Conservation (phyloP, 352 stramenopile species). For the Phytophthora litchii region DNA sequence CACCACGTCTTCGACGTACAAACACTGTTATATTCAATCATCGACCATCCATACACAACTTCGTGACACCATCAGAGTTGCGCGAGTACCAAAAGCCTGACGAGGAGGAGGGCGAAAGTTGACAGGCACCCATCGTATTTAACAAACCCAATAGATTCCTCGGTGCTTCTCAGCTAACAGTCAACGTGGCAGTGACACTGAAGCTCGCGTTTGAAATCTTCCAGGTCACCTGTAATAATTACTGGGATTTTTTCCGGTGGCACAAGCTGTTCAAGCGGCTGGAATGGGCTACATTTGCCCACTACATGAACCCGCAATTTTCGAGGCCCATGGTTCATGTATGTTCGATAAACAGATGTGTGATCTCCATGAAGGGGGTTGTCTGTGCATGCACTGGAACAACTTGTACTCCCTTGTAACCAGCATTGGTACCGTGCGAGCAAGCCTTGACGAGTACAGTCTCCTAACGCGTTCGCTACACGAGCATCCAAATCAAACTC, state of each 20-base stretch:
- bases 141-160: conserved; percentile 24
- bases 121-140: conserved; percentile 16
- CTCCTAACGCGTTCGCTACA: conserved; percentile 44
- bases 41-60: conserved; percentile 61
- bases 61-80: conserved; percentile 62
- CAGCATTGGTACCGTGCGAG: conserved; percentile 56
- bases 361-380: neutral
- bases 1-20: conserved; percentile 4
- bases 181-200: conserved; percentile 51
- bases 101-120: conserved; percentile 28
- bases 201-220: conserved; percentile 64
- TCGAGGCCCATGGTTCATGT: conserved; percentile 20
- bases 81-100: conserved; percentile 55
- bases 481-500: conserved; percentile 66
- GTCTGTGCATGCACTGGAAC: conserved; percentile 13
- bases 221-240: conserved; percentile 60
- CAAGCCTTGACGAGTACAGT: conserved; percentile 52
- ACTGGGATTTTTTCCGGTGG: conserved; percentile 49
- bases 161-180: conserved; percentile 1
- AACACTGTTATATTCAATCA: conserved; percentile 18
- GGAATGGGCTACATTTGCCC: conserved; percentile 59
- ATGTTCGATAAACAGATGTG: conserved; percentile 1
- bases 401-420: conserved; percentile 48
- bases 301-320: conserved; percentile 83
- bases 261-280: conserved; percentile 70